Conservation (phyloP, 2,329 filamentous ascomycete genomes). For the Neocatenulostroma microsporum region DNA sequence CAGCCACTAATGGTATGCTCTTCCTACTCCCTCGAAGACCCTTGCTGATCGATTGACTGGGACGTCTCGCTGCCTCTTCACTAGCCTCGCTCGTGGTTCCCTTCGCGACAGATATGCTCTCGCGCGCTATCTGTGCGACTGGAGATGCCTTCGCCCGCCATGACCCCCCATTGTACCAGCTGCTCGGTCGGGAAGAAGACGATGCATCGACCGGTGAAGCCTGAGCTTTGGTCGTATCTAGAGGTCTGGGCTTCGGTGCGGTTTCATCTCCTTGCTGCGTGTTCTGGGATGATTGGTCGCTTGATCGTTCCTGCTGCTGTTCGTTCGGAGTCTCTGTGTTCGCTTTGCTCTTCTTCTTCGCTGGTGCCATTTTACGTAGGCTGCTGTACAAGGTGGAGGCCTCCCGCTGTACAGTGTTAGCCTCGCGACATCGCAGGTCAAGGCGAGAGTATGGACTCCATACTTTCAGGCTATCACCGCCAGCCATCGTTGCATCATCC, state of each 20-base stretch:
- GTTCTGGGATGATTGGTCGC: conserved; percentile 2
- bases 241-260: not conserved
- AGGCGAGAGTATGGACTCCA: no score
- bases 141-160: conserved; percentile 41
- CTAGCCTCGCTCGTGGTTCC: conserved; percentile 36
- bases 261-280: not conserved
- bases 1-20: conserved; percentile 36
- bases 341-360: conserved; percentile 18
- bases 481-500: no score
- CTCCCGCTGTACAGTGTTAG: no score
- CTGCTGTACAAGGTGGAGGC: no score
- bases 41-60: conserved; percentile 30
- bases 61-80: conserved; percentile 21
- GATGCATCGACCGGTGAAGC: not conserved
- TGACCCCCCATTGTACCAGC: conserved; percentile 40
- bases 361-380: conserved; percentile 7
- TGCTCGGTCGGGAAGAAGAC: conserved; percentile 12
- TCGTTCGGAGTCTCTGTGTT: conserved; percentile 11
- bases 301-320: conserved; percentile 8
- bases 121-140: conserved; percentile 39
- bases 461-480: no score
- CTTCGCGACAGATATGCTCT: conserved; percentile 39
- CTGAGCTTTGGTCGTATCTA: conserved; percentile 2
- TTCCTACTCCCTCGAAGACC: conserved; percentile 40
- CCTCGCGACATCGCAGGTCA: no score